Evolutionary conservation across 2,329 filamentous ascomycete species (phyloP).

Genomic region (Paraconiothyrium brasiliense): DNA sequence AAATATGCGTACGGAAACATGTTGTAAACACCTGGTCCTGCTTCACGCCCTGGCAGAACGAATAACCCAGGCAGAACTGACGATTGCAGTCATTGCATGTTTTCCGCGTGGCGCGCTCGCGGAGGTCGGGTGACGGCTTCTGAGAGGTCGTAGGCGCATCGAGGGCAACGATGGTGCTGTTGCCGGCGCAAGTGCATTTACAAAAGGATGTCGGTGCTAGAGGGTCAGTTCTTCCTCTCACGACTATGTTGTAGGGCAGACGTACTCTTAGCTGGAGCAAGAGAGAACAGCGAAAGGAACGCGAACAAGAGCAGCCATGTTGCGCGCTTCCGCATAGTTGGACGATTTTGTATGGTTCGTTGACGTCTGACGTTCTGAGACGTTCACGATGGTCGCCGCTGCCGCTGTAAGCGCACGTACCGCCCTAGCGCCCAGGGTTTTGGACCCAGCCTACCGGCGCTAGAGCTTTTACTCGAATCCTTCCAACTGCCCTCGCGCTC

Average conservation of each 20-base stretch:
- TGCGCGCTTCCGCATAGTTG: conserved; percentile 35
- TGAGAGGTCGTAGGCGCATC: conserved; percentile 53
- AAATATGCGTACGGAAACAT: conserved; percentile 66
- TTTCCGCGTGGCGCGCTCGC: conserved; percentile 49
- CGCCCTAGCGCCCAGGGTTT: background rate
- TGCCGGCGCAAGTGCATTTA: conserved; percentile 75
- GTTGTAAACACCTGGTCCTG: conserved; percentile 72
- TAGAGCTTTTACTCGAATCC: conserved; percentile 42
- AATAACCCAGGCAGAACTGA: conserved; percentile 71
- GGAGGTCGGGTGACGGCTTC: conserved; percentile 35
- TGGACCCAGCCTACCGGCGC: conserved; percentile 32
- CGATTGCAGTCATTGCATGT: conserved; percentile 74
- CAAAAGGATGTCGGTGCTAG: conserved; percentile 70
- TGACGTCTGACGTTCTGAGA: conserved; percentile 15
- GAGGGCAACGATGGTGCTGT: conserved; percentile 74
- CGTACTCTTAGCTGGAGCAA: conserved; percentile 57
- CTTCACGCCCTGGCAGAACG: conserved; percentile 68
- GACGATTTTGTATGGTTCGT: conserved; percentile 10
- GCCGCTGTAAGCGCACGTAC: conserved; percentile 20
- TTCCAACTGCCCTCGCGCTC: conserved; percentile 33
- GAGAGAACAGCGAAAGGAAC: conserved; percentile 48
- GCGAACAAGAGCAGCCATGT: conserved; percentile 34
- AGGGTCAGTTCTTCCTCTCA: conserved; percentile 12
- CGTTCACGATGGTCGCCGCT: conserved; percentile 8
- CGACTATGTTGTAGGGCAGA: background rate